Conservation (phyloP, 23 red algal genomes). For the Gracilaria gracilis region DNA sequence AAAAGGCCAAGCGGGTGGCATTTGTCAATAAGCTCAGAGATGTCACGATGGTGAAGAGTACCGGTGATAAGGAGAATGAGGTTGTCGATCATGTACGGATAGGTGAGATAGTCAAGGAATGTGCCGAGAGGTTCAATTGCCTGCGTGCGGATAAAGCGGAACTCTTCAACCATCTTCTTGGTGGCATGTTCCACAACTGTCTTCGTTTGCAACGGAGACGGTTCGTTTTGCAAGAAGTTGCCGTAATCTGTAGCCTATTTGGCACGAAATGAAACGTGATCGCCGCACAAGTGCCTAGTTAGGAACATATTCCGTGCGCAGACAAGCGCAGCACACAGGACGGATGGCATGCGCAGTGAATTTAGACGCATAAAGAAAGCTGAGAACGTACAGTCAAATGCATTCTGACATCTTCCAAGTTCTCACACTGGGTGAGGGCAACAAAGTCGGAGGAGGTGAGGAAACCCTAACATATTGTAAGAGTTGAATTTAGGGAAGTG, state of each 20-base stretch:
- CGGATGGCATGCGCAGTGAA: too few species aligned
- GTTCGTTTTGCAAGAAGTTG: slow-evolving; percentile 91
- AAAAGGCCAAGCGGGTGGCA: slow-evolving; percentile 96
- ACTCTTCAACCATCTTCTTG: slow-evolving; percentile 89
- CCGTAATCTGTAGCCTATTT: slow-evolving; percentile 90
- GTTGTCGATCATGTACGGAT: slow-evolving; percentile 99
- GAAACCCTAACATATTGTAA: slow-evolving; percentile 88
- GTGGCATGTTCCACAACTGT: slow-evolving; percentile 82
- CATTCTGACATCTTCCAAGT: slow-evolving; percentile 94
- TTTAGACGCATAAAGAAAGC: neutral
- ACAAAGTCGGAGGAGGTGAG: slow-evolving; percentile 87
- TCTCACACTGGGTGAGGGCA: slow-evolving; percentile 95
- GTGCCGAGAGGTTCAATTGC: slow-evolving; percentile 84
- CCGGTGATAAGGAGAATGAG: slow-evolving; percentile 95
- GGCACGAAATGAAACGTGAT: neutral
- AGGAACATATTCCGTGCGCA: neutral
- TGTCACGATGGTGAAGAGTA: slow-evolving; percentile 84
- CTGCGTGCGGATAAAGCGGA: slow-evolving; percentile 80
- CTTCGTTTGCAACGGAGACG: slow-evolving; percentile 83
- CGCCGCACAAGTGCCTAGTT: neutral
- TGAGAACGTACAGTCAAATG: slow-evolving; percentile 80
- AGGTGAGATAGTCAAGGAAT: slow-evolving; percentile 97
- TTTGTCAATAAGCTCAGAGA: slow-evolving; percentile 97
- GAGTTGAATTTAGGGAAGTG: neutral
- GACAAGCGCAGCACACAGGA: too few species aligned